Evolutionary conservation across 2,329 filamentous ascomycete genomes (phyloP).

Genomic region (Talaromyces atroroseus): DNA sequence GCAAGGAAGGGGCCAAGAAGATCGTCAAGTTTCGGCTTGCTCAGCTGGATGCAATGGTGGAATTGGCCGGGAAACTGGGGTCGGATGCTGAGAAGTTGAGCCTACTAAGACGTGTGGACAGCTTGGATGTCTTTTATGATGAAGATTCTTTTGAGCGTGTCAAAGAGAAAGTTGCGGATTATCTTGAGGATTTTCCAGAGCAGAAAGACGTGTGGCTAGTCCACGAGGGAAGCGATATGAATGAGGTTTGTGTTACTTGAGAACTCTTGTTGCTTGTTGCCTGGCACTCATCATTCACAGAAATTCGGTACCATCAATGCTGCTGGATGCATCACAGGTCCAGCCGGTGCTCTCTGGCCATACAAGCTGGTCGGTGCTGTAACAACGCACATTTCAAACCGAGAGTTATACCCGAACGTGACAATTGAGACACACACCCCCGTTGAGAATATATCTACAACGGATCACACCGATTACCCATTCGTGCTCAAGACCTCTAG

Average conservation of each 20-base stretch:
- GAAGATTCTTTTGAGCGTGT: slow-evolving; percentile 6
- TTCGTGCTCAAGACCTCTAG: slow-evolving; percentile 32
- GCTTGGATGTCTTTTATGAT: slow-evolving; percentile 14
- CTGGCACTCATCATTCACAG: slow-evolving; percentile 4
- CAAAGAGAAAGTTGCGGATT: slow-evolving; percentile 6
- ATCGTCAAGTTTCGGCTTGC: slow-evolving; percentile 30
- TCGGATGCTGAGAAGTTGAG: slow-evolving; percentile 2
- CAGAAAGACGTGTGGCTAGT: slow-evolving; percentile 9
- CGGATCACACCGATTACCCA: slow-evolving; percentile 13
- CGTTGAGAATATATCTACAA: slow-evolving; percentile 18
- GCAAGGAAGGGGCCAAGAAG: slow-evolving; percentile 28
- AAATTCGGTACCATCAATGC: slow-evolving; percentile 16
- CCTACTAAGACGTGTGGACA: slow-evolving; percentile 10
- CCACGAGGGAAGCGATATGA: slow-evolving; percentile 13
- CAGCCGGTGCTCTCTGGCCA: slow-evolving; percentile 32
- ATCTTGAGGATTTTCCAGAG: slow-evolving; percentile 14
- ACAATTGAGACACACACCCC: slow-evolving; percentile 29
- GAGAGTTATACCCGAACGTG: slow-evolving; percentile 21
- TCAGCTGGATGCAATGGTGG: slow-evolving; percentile 14
- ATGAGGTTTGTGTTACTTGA: slow-evolving; percentile 17
- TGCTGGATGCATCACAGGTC: slow-evolving; percentile 19
- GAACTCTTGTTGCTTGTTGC: neutral
- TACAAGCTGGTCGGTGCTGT: slow-evolving; percentile 31
- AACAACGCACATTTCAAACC: slow-evolving; percentile 19
- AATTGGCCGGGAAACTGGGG: slow-evolving; percentile 5